These are phyloP conservation scores for Wickerhamiella dianesei DNA, from an alignment of 805 yeast genomes.

Conservation along the genomic window DNA sequence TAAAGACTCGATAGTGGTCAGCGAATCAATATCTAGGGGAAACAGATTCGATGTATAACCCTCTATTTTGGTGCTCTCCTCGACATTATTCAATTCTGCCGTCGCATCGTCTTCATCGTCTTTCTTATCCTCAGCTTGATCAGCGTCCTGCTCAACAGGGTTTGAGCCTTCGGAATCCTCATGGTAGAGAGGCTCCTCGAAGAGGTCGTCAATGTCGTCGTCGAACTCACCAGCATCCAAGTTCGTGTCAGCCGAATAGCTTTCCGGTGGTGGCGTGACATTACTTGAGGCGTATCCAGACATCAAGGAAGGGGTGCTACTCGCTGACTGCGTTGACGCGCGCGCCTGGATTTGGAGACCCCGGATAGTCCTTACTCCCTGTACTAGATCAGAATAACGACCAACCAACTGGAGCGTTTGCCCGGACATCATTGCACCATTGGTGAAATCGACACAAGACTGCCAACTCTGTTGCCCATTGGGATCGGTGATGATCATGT, in stretches of 20 bases:
- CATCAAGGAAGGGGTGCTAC: no score
- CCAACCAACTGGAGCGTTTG: neutral
- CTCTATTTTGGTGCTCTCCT: neutral
- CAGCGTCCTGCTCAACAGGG: no score
- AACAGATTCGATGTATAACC: neutral
- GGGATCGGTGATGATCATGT: no score
- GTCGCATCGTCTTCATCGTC: no score
- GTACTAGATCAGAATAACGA: neutral
- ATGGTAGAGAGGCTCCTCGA: neutral
- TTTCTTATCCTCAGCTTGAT: no score
- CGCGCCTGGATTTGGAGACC: neutral
- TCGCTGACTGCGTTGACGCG: no score
- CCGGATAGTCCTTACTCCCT: neutral
- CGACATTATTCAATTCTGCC: neutral
- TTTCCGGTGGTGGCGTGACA: neutral
- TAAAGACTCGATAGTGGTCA: neutral
- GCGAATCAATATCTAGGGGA: neutral
- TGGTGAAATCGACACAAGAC: conserved; percentile 2
- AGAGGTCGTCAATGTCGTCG: neutral
- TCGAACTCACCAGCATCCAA: no score
- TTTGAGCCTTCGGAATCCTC: no score
- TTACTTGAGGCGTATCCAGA: no score
- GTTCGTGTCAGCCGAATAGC: neutral
- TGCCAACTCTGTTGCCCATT: conserved; percentile 2
- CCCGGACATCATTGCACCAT: neutral